Conservation (phyloP, 225 moss, liverwort and hornwort genomes). For the Anthoceros angustus region DNA sequence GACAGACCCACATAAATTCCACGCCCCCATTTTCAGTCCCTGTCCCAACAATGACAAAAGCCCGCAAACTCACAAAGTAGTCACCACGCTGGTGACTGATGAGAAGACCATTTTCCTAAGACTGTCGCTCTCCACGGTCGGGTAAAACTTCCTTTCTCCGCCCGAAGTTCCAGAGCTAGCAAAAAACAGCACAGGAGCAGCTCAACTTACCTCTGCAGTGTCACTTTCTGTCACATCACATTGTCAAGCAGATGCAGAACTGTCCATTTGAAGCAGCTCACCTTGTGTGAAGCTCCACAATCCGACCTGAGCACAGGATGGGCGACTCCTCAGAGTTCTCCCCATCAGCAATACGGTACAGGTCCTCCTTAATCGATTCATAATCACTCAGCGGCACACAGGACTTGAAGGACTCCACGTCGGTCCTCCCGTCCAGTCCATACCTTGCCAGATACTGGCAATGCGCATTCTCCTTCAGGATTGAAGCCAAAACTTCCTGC, state of each 20-base stretch:
- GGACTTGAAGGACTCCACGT: conserved; percentile 3
- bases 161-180: background rate
- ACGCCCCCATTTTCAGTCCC: background rate
- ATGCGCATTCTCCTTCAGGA: background rate
- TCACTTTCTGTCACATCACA: background rate
- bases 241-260: background rate
- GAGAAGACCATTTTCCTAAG: background rate
- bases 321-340: background rate
- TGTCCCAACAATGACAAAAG: background rate
- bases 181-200: background rate
- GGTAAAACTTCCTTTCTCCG: background rate
- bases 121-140: background rate
- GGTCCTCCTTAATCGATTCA: background rate
- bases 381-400: conserved; percentile 3
- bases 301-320: background rate
- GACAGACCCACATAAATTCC: too few relatives aligned
- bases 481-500: conserved; percentile 1
- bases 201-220: background rate
- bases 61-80: background rate
- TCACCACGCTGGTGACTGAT: background rate
- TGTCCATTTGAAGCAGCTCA: background rate
- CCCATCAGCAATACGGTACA: background rate
- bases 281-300: background rate
- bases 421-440: conserved; percentile 4
- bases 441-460: background rate